These are phyloP conservation scores for Diaporthe nobilis DNA, from an alignment of 2,329 filamentous ascomycete genomes.

Conservation along the genomic window DNA sequence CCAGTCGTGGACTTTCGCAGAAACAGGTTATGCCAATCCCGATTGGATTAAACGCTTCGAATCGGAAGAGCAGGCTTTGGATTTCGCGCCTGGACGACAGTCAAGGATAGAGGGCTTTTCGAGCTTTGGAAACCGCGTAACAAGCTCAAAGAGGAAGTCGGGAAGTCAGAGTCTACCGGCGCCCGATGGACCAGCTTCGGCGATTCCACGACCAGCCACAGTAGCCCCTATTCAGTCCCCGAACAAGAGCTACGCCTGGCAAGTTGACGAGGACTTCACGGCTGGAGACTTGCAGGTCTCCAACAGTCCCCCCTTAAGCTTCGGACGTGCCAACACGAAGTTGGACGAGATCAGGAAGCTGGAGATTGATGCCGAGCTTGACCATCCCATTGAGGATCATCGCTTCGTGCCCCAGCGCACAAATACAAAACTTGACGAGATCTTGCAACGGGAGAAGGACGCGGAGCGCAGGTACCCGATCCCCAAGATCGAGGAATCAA, in stretches of 20 bases:
- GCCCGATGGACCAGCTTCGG: slow-evolving; percentile 40
- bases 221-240: slow-evolving; percentile 54
- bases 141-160: slow-evolving; percentile 25
- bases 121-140: slow-evolving; percentile 25
- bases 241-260: slow-evolving; percentile 68
- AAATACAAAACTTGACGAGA: slow-evolving; percentile 41
- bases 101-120: slow-evolving; percentile 27
- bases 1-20: slow-evolving; percentile 41
- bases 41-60: slow-evolving; percentile 43
- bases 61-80: slow-evolving; percentile 27
- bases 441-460: slow-evolving; percentile 42
- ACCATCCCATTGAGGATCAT: slow-evolving; percentile 16
- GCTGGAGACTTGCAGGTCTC: slow-evolving; percentile 69
- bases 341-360: slow-evolving; percentile 54
- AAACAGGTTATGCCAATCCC: slow-evolving; percentile 31
- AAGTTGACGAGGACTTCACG: slow-evolving; percentile 71
- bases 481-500: slow-evolving; percentile 13
- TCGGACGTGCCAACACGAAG: slow-evolving; percentile 53
- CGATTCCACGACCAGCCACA: slow-evolving; percentile 44
- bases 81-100: slow-evolving; percentile 24
- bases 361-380: slow-evolving; percentile 51
- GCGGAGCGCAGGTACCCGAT: slow-evolving; percentile 29
- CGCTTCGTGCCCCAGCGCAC: slow-evolving; percentile 36
- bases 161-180: neutral
- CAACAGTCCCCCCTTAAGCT: slow-evolving; percentile 66